A percentile compares a stretch with the other conserved stretches of the same genome.
Conservation (phyloP, 1,284 basidiomycete species). For the Tetrapyrgos nigripes region DNA sequence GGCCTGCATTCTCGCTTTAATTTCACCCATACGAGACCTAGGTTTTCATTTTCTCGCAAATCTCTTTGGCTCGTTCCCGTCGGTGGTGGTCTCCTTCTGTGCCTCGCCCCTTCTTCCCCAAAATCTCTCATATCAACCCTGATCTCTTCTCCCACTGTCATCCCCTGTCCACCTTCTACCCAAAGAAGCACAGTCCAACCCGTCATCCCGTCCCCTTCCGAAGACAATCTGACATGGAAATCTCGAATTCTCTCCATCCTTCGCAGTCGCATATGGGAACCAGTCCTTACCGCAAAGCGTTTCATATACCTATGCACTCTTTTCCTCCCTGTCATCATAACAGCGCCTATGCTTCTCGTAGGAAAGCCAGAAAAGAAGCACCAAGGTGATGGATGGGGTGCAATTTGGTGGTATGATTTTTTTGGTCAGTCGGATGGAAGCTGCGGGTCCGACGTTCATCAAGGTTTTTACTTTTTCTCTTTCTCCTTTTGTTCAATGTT, state of each 20-base stretch:
- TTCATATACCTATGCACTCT: constrained; percentile 87
- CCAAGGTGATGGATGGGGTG: constrained; percentile 82
- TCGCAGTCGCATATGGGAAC: constrained; percentile 77
- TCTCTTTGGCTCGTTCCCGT: constrained; percentile 62
- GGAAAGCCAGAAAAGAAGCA: constrained; percentile 63
- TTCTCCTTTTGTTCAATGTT: constrained; percentile 16
- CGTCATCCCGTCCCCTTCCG: constrained; percentile 67
- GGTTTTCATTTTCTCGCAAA: constrained; percentile 19
- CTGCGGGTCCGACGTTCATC: constrained; percentile 96
- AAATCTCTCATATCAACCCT: constrained; percentile 50
- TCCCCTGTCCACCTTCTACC: constrained; percentile 56
- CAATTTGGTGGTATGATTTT: constrained; percentile 96
- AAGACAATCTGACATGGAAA: constrained; percentile 54
- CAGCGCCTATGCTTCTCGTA: constrained; percentile 86
- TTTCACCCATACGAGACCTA: not conserved
- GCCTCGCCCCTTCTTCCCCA: constrained; percentile 44
- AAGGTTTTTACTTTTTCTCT: constrained; percentile 64
- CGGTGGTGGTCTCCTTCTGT: constrained; percentile 58
- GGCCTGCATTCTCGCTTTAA: not conserved
- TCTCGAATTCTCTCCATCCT: constrained; percentile 53
- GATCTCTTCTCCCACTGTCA: constrained; percentile 65
- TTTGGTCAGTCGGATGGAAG: constrained; percentile 90
- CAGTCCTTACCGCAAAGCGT: constrained; percentile 82
- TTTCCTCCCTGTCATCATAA: constrained; percentile 89
- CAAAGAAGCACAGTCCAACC: constrained; percentile 23